These are phyloP conservation scores for Prunella vulgaris DNA, from an alignment of 257 asterid genomes.

Conservation along the genomic window DNA sequence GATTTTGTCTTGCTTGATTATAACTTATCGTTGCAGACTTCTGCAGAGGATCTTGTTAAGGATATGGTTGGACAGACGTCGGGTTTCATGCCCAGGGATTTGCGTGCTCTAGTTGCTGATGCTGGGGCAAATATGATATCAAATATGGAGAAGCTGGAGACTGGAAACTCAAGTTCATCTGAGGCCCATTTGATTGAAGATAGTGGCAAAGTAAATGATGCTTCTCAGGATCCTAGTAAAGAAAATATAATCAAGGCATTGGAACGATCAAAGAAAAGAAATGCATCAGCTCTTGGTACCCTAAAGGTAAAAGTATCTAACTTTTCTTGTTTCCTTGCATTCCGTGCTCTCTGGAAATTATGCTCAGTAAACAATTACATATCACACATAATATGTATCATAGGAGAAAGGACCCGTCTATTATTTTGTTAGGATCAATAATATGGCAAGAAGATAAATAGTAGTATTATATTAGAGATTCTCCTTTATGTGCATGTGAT, in stretches of 20 bases:
- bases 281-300: constrained; percentile 93
- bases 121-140: constrained; percentile 66
- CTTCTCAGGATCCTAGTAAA: constrained; percentile 44
- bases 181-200: constrained; percentile 36
- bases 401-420: neutral
- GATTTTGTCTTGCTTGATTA: constrained; percentile 34
- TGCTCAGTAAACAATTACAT: too few relatives aligned
- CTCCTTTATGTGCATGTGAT: neutral
- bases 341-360: too few relatives aligned
- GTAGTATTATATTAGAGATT: neutral
- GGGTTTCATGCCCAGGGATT: constrained; percentile 95
- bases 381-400: neutral
- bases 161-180: constrained; percentile 32
- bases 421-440: neutral
- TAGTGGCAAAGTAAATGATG: constrained; percentile 27
- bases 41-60: constrained; percentile 66
- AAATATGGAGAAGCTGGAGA: constrained; percentile 35
- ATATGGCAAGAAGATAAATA: neutral
- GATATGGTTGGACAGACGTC: constrained; percentile 94
- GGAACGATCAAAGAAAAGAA: constrained; percentile 90
- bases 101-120: constrained; percentile 84
- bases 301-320: constrained; percentile 65
- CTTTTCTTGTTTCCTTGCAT: too few relatives aligned
- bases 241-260: constrained; percentile 75
- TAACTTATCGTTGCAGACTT: constrained; percentile 46